Evolutionary conservation across 2,329 filamentous ascomycete genomes (phyloP), one percentile per base, ranked within the genome.

Genomic region (Pseudogymnoascus sp.): DNA sequence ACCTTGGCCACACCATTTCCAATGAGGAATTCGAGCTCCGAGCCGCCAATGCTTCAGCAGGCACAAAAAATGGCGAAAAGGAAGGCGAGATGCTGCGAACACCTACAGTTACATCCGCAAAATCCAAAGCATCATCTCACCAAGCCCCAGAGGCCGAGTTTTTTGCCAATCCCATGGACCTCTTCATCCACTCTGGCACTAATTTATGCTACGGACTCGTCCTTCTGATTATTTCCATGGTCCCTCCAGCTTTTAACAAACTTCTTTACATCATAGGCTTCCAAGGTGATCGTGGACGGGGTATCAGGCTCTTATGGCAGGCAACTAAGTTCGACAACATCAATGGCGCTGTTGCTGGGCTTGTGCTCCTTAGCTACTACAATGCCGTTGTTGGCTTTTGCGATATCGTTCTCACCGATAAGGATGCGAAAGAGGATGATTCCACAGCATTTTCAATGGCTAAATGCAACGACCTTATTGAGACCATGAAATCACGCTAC

Each of bases 181-280:
- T 88, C 21, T 99, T 97, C 72, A 87, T 97, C 38, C 91, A 96
- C 73, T 93, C 91, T 0, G 93, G 92, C 8, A 85, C 88, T 4
- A 95, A 90, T 71, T 88, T 97, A 75, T 96, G 92, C 74, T 97
- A 93, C 70, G 95, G 95, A 2, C 83, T 96, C 33, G 78, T 97
- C 1, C 82, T 96, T 12, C 81, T 97, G 1, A 81, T 97, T 61
- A 87, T 97, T n/a, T 96, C 91, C 11, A 89, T 97, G 78, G 87
- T 97, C 0, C 96, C 95, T 0, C 95, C 95, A 0, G 86, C 93
- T 0, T 96, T 97, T 74, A 88, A 85, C n/a, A 89, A 86, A 62
- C 83, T 99, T 1, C 81, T 97, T 3, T 90, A 88, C 64, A 88
- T 97, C 43, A 89, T 97, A 31, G 95, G 95, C 1, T 97, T 97